A percentile compares a stretch with the other conserved stretches of the same genome.
These are phyloP conservation scores for Russula lepida DNA, from an alignment of 768 basidiomycete species.

Conservation along the genomic window DNA sequence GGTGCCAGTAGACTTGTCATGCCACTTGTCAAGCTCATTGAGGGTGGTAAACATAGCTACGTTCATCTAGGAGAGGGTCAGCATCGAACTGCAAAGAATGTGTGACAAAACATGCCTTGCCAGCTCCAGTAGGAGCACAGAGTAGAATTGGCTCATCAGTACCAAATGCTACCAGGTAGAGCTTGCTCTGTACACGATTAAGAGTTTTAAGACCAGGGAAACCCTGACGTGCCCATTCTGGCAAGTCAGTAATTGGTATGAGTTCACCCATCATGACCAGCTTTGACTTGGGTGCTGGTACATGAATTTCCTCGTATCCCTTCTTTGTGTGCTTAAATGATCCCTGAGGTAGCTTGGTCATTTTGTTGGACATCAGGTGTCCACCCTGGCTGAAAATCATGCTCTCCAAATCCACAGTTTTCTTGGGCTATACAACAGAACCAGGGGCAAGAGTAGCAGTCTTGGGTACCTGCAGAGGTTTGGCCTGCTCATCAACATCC, in stretches of 20 bases:
- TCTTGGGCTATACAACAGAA: slow-evolving; percentile 77
- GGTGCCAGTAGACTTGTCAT: slow-evolving; percentile 68
- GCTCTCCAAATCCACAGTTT: slow-evolving; percentile 78
- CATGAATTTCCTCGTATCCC: slow-evolving; percentile 96
- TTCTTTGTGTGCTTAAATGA: slow-evolving; percentile 96
- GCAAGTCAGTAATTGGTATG: slow-evolving; percentile 64
- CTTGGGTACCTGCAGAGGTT: slow-evolving; percentile 48
- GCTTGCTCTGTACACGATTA: slow-evolving; percentile 88
- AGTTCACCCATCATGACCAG: slow-evolving; percentile 53
- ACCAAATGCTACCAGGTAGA: slow-evolving; percentile 88
- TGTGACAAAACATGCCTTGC: slow-evolving; percentile 60
- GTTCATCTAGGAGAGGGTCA: slow-evolving; percentile 64
- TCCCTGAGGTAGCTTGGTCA: slow-evolving; percentile 93
- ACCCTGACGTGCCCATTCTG: slow-evolving; percentile 80
- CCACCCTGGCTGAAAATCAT: slow-evolving; percentile 97
- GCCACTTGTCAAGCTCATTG: slow-evolving; percentile 80
- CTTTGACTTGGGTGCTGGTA: slow-evolving; percentile 84
- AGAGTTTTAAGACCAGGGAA: slow-evolving; percentile 71
- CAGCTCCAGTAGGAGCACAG: slow-evolving; percentile 97
- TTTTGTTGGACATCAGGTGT: slow-evolving; percentile 98
- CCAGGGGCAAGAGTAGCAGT: slow-evolving; percentile 85
- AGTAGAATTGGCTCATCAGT: slow-evolving; percentile 91
- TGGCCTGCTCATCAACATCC: slow-evolving; percentile 63
- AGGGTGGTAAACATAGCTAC: slow-evolving; percentile 95
- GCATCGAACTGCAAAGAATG: slow-evolving; percentile 5